phyloP scores from a whole-genome alignment of 2,329 filamentous ascomycete genomes.

The Colletotrichum sp. region DNA sequence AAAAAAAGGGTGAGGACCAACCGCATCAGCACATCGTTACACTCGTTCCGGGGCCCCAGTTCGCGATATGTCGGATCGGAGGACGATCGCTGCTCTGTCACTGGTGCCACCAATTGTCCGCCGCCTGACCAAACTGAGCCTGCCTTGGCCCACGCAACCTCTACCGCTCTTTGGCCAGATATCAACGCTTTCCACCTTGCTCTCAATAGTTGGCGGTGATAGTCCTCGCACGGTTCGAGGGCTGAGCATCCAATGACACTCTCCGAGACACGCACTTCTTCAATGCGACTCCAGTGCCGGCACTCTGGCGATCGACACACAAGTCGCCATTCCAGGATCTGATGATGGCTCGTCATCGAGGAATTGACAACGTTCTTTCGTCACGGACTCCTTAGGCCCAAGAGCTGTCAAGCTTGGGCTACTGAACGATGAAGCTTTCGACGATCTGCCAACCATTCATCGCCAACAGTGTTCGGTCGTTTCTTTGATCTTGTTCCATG shows the following conservation, averaged over 20 bases:
- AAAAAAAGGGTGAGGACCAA: background rate
- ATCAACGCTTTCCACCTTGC: background rate
- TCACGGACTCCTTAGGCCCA: background rate
- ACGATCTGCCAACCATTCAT: background rate
- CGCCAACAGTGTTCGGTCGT: background rate
- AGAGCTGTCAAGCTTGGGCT: background rate
- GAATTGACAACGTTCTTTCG: background rate
- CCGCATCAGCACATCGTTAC: background rate
- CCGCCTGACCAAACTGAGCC: constrained; percentile 6
- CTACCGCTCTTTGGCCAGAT: constrained; percentile 4
- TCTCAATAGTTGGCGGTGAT: background rate
- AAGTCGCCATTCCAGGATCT: background rate
- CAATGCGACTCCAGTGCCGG: background rate
- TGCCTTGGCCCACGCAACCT: constrained; percentile 20
- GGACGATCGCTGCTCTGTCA: constrained; percentile 12
- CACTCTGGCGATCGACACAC: background rate
- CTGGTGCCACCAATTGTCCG: constrained; percentile 5
- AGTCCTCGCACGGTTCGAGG: background rate
- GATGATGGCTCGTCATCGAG: background rate
- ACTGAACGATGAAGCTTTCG: background rate
- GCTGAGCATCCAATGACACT: background rate
- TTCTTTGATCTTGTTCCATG: background rate
- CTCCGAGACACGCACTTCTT: background rate
- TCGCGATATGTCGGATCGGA: constrained; percentile 8
- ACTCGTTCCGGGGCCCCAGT: constrained; percentile 5